These are phyloP conservation scores for Aristolochia californica DNA, from an alignment of 164 flowering plant species.

Conservation along the genomic window DNA sequence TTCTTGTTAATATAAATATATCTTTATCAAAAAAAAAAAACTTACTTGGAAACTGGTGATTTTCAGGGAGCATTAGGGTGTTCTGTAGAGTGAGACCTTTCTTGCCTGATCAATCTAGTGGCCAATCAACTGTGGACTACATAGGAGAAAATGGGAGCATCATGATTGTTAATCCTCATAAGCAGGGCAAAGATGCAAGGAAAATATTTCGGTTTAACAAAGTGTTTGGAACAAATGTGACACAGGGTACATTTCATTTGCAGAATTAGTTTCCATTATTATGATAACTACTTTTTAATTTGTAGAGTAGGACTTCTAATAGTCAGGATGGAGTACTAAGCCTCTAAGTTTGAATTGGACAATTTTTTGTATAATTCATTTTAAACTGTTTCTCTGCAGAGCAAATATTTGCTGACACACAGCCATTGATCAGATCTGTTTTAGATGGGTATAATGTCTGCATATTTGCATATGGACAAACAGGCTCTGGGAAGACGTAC, in stretches of 20 bases:
- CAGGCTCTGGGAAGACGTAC: conserved; percentile 95
- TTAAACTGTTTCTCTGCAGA: conserved; percentile 30
- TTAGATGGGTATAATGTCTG: conserved; percentile 89
- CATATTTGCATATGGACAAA: conserved; percentile 95
- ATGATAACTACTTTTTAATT: too few species aligned
- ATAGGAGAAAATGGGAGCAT: conserved; percentile 85
- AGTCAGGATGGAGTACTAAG: too few species aligned
- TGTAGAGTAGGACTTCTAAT: too few species aligned
- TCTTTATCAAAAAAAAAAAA: too few species aligned
- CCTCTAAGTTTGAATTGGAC: too few species aligned
- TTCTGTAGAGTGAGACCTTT: conserved; percentile 86
- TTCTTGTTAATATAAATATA: too few species aligned
- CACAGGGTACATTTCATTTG: conserved; percentile 46
- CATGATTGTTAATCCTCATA: conserved; percentile 66
- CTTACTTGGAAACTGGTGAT: conserved; percentile 1
- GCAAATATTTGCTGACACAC: conserved; percentile 71
- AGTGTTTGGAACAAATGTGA: conserved; percentile 49
- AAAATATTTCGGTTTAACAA: conserved; percentile 62
- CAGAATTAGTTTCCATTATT: too few species aligned
- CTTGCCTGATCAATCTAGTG: conserved; percentile 39
- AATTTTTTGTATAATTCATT: too few species aligned
- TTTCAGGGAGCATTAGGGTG: conserved; percentile 73
- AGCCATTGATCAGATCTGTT: conserved; percentile 73
- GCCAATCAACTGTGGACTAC: conserved; percentile 56
- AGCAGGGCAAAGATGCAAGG: conserved; percentile 72